Evolutionary conservation across 2,329 filamentous ascomycete species (phyloP).

Genomic region (Venturia oleaginea): DNA sequence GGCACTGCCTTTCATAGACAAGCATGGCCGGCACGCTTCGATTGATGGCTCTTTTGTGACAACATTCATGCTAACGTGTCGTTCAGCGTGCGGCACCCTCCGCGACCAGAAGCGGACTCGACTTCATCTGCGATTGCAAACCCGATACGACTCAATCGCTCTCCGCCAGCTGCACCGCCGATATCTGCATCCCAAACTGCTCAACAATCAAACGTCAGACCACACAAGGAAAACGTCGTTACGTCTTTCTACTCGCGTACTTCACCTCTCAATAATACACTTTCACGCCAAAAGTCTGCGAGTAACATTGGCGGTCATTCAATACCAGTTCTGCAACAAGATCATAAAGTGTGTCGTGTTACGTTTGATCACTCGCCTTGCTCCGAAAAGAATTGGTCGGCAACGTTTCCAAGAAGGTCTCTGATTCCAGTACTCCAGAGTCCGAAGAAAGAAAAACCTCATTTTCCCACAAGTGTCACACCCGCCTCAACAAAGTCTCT

Average conservation of each 20-base stretch:
- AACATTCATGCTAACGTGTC: not conserved
- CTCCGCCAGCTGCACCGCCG: not conserved
- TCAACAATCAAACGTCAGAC: not conserved
- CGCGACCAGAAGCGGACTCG: not conserved
- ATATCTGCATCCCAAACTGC: not conserved
- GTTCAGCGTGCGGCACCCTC: not conserved
- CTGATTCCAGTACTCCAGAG: not conserved
- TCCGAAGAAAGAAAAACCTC: not conserved
- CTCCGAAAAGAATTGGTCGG: not conserved
- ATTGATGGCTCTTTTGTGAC: not conserved
- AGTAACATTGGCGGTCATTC: not conserved
- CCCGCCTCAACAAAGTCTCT: not conserved
- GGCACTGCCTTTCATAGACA: slow-evolving; percentile 5
- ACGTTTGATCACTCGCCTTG: not conserved
- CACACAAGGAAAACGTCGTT: not conserved
- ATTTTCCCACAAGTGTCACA: not conserved
- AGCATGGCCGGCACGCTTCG: slow-evolving; percentile 10
- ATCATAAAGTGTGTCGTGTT: not conserved
- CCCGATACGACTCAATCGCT: not conserved
- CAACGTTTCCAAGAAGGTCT: slow-evolving; percentile 2
- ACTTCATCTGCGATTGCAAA: not conserved
- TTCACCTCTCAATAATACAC: not conserved
- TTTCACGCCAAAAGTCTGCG: not conserved
- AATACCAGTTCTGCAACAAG: not conserved
- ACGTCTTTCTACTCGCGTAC: not conserved